Evolutionary conservation across 306 rosid genomes (phyloP), one percentile per base, ranked within the genome.

Genomic region (Cajanus cajan): DNA sequence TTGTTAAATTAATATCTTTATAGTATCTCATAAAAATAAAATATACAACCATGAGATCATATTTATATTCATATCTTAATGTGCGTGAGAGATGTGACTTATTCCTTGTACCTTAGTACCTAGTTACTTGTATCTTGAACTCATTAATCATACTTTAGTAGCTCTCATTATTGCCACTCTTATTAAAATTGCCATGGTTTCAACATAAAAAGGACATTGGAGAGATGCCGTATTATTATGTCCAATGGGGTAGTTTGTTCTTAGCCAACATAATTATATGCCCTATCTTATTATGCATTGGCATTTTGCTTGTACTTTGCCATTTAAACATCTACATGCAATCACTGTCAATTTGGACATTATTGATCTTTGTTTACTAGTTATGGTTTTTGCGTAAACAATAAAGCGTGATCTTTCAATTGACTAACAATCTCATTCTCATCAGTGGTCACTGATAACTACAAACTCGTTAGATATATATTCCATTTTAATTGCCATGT

Each of bases 401-500:
- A 45, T n/a, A n/a, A 52, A 7, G 65, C 34, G 14, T 68, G 19
- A 58, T 54, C 47, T 65, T 61, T 52, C 43, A 14, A 54, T 59
- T 69, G 51, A 73, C 68, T 65, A 57, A 21, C 40, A 16, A 74
- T 51, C 31, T 67, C 39, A 4, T 58, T 68, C 55, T 80, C 79
- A 22, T 28, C 51, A 36, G 13, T 77, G 63, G 48, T 62, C 63
- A 77, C 40, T 78, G 1, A 14, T 50, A 36, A 69, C 54, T 34
- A 13, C 71, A 0, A 34, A 45, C 66, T 33, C 64, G 19, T 48
- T 34, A 48, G 39, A 36, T 45, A 28, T 41, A 5, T 18, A 19
- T 57, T 48, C 59, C 44, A 61, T n/a, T 28, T 28, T 31, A 59
- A 74, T 67, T 67, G 34, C 6, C 64, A 25, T 54, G 21, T 11